Evolutionary conservation across 257 asterid genomes (phyloP).

Genomic region (Marsdenia floribunda): DNA sequence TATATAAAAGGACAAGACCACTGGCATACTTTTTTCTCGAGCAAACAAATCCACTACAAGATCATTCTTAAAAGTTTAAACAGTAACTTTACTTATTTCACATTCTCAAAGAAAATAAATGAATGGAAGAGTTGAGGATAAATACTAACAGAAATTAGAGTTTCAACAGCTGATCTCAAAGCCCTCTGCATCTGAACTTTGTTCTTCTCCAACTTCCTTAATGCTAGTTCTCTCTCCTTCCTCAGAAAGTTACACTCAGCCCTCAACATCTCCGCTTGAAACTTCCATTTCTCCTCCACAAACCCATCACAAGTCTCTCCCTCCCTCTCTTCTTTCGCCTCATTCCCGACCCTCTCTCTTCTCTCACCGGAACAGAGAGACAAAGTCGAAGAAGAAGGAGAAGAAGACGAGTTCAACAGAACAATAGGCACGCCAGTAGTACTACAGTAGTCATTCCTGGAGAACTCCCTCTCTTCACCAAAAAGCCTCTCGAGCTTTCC

Average conservation of each 20-base stretch:
- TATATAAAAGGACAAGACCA: background rate
- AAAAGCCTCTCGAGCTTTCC: conserved; percentile 44
- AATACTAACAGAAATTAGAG: conserved; percentile 65
- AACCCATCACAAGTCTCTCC: conserved; percentile 12
- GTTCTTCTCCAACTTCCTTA: conserved; percentile 66
- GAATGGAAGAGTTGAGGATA: background rate
- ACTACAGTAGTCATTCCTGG: conserved; percentile 4
- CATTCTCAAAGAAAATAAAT: background rate
- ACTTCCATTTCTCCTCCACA: conserved; percentile 72
- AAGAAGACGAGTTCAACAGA: conserved; percentile 22
- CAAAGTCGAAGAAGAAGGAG: conserved; percentile 9
- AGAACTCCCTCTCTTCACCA: conserved; percentile 39
- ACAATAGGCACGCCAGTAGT: conserved; percentile 17
- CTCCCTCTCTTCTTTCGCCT: conserved; percentile 14
- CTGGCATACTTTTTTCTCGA: background rate
- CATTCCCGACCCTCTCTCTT: conserved; percentile 51
- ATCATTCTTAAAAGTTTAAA: background rate
- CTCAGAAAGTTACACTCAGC: conserved; percentile 77
- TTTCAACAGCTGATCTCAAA: conserved; percentile 64
- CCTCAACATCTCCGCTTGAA: conserved; percentile 81
- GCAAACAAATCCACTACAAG: background rate
- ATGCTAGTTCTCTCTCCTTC: conserved; percentile 68
- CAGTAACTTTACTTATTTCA: background rate
- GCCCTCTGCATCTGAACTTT: conserved; percentile 55
- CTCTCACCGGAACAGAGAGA: conserved; percentile 16